These are phyloP conservation scores for Fusarium mundagurra DNA, from an alignment of 2,329 filamentous ascomycete genomes.

Conservation along the genomic window DNA sequence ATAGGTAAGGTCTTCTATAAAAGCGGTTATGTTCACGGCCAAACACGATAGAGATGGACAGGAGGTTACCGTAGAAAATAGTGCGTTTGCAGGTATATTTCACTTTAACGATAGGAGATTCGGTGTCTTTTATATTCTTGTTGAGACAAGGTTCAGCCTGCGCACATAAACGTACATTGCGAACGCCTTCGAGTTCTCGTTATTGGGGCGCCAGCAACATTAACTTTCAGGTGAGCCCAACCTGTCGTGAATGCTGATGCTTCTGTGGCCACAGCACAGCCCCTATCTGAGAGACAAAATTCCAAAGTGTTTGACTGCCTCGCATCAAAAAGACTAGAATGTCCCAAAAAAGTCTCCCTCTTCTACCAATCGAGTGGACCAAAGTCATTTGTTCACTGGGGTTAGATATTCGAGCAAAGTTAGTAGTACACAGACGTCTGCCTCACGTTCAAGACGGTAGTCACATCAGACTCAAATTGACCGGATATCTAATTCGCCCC, in stretches of 20 bases:
- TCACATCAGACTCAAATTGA: conserved; percentile 13
- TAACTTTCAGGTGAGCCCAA: background rate
- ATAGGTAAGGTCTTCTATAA: background rate
- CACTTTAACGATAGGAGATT: background rate
- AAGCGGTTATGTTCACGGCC: background rate
- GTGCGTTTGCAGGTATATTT: background rate
- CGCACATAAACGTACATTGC: no score
- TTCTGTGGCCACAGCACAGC: background rate
- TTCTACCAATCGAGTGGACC: background rate
- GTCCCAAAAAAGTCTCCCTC: background rate
- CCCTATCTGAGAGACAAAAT: background rate
- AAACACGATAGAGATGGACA: background rate
- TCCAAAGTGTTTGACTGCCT: background rate
- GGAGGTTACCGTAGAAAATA: background rate
- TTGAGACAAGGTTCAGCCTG: background rate
- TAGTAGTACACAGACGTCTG: background rate
- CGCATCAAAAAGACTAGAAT: background rate
- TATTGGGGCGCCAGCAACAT: background rate
- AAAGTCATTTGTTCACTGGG: background rate
- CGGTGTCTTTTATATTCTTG: background rate
- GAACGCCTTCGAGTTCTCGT: background rate
- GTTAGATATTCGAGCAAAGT: background rate
- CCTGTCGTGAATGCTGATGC: background rate
- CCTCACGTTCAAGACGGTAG: background rate
- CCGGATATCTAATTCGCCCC: conserved; percentile 40